These are phyloP conservation scores for Pseudogymnoascus sp. DNA, from an alignment of 2,329 filamentous ascomycete species.

Conservation along the genomic window DNA sequence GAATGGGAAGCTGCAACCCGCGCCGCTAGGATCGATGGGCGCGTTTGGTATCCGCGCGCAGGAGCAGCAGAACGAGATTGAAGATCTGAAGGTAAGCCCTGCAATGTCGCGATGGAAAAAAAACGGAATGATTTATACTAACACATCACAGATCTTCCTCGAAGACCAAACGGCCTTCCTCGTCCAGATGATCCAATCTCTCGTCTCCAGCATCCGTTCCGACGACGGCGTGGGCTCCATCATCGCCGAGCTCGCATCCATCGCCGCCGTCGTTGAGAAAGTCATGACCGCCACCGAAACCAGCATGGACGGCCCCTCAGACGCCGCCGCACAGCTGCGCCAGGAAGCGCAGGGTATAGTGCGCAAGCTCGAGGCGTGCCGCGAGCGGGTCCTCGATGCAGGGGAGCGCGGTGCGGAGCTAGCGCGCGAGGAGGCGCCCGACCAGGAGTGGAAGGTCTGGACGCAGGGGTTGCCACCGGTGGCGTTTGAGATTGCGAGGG, in stretches of 20 bases:
- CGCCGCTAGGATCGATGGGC: slow-evolving; percentile 27
- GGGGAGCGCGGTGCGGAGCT: slow-evolving; percentile 53
- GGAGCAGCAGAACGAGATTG: slow-evolving; percentile 39
- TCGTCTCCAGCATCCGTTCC: slow-evolving; percentile 63
- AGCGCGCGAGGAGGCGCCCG: slow-evolving; percentile 43
- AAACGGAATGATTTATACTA: no score
- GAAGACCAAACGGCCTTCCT: slow-evolving; percentile 74
- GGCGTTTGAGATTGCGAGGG: slow-evolving; percentile 76
- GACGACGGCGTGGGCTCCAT: slow-evolving; percentile 57
- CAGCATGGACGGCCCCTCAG: slow-evolving; percentile 36
- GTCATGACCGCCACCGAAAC: slow-evolving; percentile 58
- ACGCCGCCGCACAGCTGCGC: slow-evolving; percentile 43
- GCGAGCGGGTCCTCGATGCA: slow-evolving; percentile 56
- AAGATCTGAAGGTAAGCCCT: slow-evolving; percentile 50
- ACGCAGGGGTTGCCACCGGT: slow-evolving; percentile 68
- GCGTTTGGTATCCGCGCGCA: slow-evolving; percentile 34
- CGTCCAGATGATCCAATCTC: slow-evolving; percentile 71
- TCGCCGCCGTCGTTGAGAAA: slow-evolving; percentile 60
- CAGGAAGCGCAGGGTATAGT: slow-evolving; percentile 43
- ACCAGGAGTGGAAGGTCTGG: slow-evolving; percentile 52
- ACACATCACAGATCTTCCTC: slow-evolving; percentile 53
- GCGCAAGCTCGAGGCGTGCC: slow-evolving; percentile 51
- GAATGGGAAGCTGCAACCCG: slow-evolving; percentile 20
- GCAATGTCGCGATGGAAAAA: no score
- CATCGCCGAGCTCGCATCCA: slow-evolving; percentile 59